A percentile compares a stretch with the other conserved stretches of the same genome.
Conservation (phyloP, 345 rosid genomes). For the Gossypium longicalyx region DNA sequence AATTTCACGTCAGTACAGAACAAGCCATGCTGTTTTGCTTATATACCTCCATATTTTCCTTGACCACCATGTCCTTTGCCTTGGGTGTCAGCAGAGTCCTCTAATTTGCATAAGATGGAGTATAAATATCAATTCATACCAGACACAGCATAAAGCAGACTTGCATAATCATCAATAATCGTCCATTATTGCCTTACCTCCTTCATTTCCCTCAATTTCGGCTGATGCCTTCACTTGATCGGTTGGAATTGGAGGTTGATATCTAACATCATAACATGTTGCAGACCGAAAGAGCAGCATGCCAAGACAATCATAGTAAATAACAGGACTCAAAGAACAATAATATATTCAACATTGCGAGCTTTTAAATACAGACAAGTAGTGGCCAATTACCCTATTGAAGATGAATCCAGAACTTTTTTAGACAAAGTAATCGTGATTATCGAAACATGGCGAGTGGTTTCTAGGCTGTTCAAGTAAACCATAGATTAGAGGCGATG, state of each 20-base stretch:
- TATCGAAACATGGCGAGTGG: conserved; percentile 64
- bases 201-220: conserved; percentile 29
- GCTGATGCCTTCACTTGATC: conserved; percentile 33
- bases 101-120: conserved; percentile 13
- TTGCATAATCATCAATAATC: background rate
- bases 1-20: background rate
- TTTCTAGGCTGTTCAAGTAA: conserved; percentile 42
- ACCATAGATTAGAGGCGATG: background rate
- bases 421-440: conserved; percentile 50
- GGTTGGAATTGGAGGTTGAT: conserved; percentile 43
- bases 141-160: background rate
- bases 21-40: background rate
- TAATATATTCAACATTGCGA: background rate
- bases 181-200: conserved; percentile 19
- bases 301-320: background rate
- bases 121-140: background rate
- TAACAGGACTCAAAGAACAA: background rate
- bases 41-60: conserved; percentile 18
- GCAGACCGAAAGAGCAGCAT: background rate
- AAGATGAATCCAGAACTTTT: conserved; percentile 40
- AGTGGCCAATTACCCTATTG: conserved; percentile 41
- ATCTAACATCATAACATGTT: conserved; percentile 22
- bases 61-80: conserved; percentile 6
- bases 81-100: conserved; percentile 22
- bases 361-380: background rate